A percentile compares a stretch with the other conserved stretches of the same genome.
Evolutionary conservation across 106 monocot species (phyloP).

Genomic region (Platanthera zijinensis): DNA sequence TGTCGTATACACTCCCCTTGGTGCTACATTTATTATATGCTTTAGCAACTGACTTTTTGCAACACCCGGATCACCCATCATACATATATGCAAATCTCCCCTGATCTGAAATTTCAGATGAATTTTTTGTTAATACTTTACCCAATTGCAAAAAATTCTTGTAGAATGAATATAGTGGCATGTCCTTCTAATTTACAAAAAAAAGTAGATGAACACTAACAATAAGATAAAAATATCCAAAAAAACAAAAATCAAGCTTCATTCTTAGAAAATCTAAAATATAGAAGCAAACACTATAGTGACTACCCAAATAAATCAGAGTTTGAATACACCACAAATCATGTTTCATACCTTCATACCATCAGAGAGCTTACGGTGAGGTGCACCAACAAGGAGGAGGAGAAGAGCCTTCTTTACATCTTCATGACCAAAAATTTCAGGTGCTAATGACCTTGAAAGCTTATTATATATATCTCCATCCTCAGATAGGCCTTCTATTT

Average conservation of each 20-base stretch:
- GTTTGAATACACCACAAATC: neutral
- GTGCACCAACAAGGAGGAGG: slow-evolving; percentile 94
- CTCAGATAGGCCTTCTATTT: slow-evolving; percentile 81
- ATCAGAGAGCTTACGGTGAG: slow-evolving; percentile 86
- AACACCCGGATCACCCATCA: slow-evolving; percentile 98
- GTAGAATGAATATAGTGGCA: slow-evolving; percentile 1
- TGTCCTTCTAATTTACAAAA: neutral
- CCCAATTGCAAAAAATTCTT: neutral
- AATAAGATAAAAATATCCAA: slow-evolving; percentile 1
- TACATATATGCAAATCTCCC: slow-evolving; percentile 92
- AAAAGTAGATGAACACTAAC: neutral
- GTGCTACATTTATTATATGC: slow-evolving; percentile 92
- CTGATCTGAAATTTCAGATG: slow-evolving; percentile 62
- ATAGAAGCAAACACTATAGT: neutral
- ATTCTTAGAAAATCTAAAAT: neutral
- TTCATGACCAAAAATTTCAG: slow-evolving; percentile 99
- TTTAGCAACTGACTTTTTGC: slow-evolving; percentile 98
- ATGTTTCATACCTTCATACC: slow-evolving; percentile 42
- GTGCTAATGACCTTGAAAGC: slow-evolving; percentile 78
- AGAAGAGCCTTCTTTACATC: slow-evolving; percentile 98
- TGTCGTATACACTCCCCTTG: slow-evolving; percentile 93
- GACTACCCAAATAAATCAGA: neutral
- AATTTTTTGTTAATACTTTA: neutral
- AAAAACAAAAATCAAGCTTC: neutral
- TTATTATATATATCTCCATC: slow-evolving; percentile 98